Percentiles rank a stretch among this genome's conserved stretches.
Evolutionary conservation across 441 rosid genomes (phyloP).

Genomic region (Pelargonium australe): DNA sequence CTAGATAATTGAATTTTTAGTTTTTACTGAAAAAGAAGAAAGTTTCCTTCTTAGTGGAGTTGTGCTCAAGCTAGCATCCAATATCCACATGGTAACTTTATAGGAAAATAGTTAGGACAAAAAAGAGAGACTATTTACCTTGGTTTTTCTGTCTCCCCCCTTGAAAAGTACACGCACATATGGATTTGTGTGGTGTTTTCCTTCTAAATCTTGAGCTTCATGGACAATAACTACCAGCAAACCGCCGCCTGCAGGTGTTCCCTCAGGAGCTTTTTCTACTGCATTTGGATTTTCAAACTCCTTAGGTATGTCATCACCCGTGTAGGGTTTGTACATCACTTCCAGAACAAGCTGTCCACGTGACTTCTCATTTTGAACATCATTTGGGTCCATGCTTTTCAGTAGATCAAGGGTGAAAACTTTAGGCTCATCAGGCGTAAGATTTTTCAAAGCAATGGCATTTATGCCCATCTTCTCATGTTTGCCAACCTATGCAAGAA

Average conservation of each 20-base stretch:
- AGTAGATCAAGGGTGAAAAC: constrained; percentile 45
- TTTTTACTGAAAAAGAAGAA: too few species aligned
- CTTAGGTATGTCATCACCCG: constrained; percentile 36
- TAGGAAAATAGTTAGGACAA: neutral
- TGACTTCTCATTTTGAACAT: constrained; percentile 44
- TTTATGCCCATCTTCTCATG: constrained; percentile 66
- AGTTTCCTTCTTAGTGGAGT: too few species aligned
- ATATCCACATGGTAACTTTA: too few species aligned
- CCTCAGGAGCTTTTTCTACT: constrained; percentile 60
- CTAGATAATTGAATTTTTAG: too few species aligned
- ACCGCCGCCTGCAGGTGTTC: constrained; percentile 59
- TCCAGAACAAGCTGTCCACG: constrained; percentile 54
- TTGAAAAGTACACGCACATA: constrained; percentile 48
- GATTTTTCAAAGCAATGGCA: constrained; percentile 43
- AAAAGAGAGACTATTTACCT: constrained; percentile 26
- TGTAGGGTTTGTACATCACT: constrained; percentile 47
- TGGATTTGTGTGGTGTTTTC: constrained; percentile 66
- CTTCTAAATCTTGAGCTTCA: constrained; percentile 66
- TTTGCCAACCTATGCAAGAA: constrained; percentile 40
- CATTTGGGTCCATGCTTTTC: constrained; percentile 55
- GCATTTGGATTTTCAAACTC: constrained; percentile 31
- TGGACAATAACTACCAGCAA: constrained; percentile 55
- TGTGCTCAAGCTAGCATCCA: too few species aligned
- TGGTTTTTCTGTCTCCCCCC: constrained; percentile 62
- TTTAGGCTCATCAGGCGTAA: constrained; percentile 53